Evolutionary conservation across 2,329 filamentous ascomycete genomes (phyloP).

Genomic region (Hymenoscyphus repandus): DNA sequence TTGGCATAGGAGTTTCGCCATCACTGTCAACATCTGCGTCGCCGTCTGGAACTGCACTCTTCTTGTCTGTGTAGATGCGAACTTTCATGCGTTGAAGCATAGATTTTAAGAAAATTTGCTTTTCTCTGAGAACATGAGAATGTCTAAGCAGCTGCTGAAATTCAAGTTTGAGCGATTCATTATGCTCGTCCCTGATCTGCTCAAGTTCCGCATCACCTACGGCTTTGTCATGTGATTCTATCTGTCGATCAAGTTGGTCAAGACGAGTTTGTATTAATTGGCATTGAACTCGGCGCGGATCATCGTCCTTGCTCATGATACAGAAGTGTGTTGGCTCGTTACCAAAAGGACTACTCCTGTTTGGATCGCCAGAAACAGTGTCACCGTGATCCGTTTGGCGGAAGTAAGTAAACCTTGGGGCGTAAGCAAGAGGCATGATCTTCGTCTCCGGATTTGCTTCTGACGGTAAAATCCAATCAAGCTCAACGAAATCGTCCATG

Average conservation of each 20-base stretch:
- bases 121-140: constrained; percentile 50
- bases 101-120: constrained; percentile 52
- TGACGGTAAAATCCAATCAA: constrained; percentile 91
- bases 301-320: constrained; percentile 86
- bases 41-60: constrained; percentile 23
- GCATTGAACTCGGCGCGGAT: constrained; percentile 82
- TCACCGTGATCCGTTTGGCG: constrained; percentile 90
- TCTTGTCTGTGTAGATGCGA: constrained; percentile 26
- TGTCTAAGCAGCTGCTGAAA: constrained; percentile 56
- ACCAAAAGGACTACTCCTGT: constrained; percentile 83
- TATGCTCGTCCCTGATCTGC: constrained; percentile 47
- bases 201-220: constrained; percentile 72
- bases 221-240: constrained; percentile 65
- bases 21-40: constrained; percentile 37
- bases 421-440: constrained; percentile 86
- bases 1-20: constrained; percentile 18
- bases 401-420: constrained; percentile 96
- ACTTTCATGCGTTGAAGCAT: constrained; percentile 40
- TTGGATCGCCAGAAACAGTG: constrained; percentile 71
- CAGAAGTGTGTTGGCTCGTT: constrained; percentile 91
- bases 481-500: constrained; percentile 98
- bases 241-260: constrained; percentile 71
- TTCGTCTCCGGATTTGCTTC: constrained; percentile 89
- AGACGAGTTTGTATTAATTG: constrained; percentile 79
- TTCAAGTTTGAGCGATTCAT: constrained; percentile 48